Evolutionary conservation across 345 rosid genomes (phyloP), one percentile per base, ranked within the genome.

Genomic region (Mangifera indica): DNA sequence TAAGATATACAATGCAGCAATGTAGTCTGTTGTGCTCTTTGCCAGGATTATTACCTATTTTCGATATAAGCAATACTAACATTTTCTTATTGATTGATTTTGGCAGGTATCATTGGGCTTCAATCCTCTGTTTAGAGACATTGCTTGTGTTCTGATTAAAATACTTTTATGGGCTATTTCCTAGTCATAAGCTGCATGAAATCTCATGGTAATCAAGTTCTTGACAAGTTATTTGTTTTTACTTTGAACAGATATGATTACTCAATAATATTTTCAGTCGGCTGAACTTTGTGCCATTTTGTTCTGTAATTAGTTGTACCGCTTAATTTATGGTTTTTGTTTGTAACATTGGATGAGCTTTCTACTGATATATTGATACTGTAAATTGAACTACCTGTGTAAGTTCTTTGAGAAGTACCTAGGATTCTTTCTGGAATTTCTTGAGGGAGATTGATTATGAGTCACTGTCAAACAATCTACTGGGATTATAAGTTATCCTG

Each of bases 71-170:
- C 45, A 29, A 21, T 22, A 51, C 37, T 72, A 66, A 74, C 77
- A 49, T 79, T 24, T 17, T 29, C 45, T 8, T 10, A 10, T 72
- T 9, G 18, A 59, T 60, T 65, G 34, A 40, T 69, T 71, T 70
- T 55, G 57, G 26, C 92, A 91, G 98, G 97, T 76, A 84, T 91
- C 63, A 91, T 93, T 48, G 97, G 98, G 48, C 89, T 91, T 75
- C 91, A 85, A 70, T 85, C 98, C 54, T 84, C 89, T 24, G 84
- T 82, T 34, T 91, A 88, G 74, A 62, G 20, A 67, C 22, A 71
- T 61, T 10, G 24, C 15, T 71, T 54, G 32, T 13, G 45, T 32
- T 42, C 5, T 6, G 8, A 4, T 51, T 51, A 60, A 34, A 51
- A 21, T 67, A 11, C 26, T 67, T 53, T 0, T 3, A 32, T 14